Conservation (phyloP, 163 green algal genomes). For the Chlorella variabilis region DNA sequence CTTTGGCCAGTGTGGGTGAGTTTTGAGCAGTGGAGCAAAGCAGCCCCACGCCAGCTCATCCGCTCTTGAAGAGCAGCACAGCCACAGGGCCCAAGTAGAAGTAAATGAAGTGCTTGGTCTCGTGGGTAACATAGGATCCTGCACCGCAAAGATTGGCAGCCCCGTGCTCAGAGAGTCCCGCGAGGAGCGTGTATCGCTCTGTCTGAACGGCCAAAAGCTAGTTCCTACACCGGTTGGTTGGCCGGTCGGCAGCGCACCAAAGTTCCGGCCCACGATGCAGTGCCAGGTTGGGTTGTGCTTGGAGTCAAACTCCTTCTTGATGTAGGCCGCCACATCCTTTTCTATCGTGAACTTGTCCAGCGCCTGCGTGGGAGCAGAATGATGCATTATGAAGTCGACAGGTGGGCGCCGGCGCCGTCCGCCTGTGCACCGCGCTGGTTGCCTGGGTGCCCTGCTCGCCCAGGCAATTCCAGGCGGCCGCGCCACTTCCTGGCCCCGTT, state of each 20-base stretch:
- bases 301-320: conserved; percentile 99
- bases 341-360: conserved; percentile 99
- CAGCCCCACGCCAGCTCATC: conserved; percentile 56
- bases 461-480: too few relatives aligned
- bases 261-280: conserved; percentile 98
- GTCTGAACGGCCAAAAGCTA: too few relatives aligned
- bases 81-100: conserved; percentile 86
- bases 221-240: too few relatives aligned
- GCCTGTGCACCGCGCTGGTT: too few relatives aligned
- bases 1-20: too few relatives aligned
- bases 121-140: conserved; percentile 98
- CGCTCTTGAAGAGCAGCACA: conserved; percentile 93
- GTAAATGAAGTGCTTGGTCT: conserved; percentile 90
- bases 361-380: conserved; percentile 61
- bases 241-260: conserved; percentile 66
- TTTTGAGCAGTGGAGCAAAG: too few relatives aligned
- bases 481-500: too few relatives aligned
- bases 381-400: not conserved
- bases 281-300: conserved; percentile 99
- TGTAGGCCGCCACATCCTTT: conserved; percentile 98
- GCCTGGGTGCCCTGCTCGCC: too few relatives aligned
- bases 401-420: not conserved
- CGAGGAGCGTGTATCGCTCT: too few relatives aligned
- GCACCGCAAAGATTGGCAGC: conserved; percentile 17
- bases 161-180: not conserved